phyloP scores from a whole-genome alignment of 148 eudicot species.

The Rhododendron vialii region DNA sequence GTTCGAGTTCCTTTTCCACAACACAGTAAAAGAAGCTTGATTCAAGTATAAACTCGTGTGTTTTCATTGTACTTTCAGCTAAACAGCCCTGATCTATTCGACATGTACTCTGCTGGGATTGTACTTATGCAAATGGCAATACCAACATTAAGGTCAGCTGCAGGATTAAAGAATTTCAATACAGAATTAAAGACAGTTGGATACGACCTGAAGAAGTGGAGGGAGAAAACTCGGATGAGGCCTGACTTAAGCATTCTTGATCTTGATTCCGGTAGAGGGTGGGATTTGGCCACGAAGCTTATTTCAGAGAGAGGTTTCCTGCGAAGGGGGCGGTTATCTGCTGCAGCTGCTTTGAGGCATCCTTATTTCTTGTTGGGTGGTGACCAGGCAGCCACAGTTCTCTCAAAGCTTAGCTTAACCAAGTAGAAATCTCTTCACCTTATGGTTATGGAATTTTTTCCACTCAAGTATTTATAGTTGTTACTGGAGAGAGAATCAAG shows the following conservation, averaged over 20 bases:
- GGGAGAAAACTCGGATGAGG: constrained; percentile 69
- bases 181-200: constrained; percentile 55
- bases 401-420: constrained; percentile 71
- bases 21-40: neutral
- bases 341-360: constrained; percentile 90
- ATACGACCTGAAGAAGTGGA: constrained; percentile 76
- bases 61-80: constrained; percentile 48
- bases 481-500: neutral
- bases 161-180: constrained; percentile 85
- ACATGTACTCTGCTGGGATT: constrained; percentile 94
- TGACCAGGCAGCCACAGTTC: constrained; percentile 94
- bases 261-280: constrained; percentile 89
- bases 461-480: constrained; percentile 3
- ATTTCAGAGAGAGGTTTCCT: constrained; percentile 77
- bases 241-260: constrained; percentile 83
- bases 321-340: constrained; percentile 84
- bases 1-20: neutral
- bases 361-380: constrained; percentile 94
- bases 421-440: constrained; percentile 19
- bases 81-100: constrained; percentile 91
- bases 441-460: neutral
- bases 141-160: constrained; percentile 70
- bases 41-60: neutral
- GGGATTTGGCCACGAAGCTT: constrained; percentile 92
- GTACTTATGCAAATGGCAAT: constrained; percentile 91